These are phyloP conservation scores for Apophysomyces sp. DNA, from an alignment of 371 early-diverging fungal genomes.

Conservation along the genomic window DNA sequence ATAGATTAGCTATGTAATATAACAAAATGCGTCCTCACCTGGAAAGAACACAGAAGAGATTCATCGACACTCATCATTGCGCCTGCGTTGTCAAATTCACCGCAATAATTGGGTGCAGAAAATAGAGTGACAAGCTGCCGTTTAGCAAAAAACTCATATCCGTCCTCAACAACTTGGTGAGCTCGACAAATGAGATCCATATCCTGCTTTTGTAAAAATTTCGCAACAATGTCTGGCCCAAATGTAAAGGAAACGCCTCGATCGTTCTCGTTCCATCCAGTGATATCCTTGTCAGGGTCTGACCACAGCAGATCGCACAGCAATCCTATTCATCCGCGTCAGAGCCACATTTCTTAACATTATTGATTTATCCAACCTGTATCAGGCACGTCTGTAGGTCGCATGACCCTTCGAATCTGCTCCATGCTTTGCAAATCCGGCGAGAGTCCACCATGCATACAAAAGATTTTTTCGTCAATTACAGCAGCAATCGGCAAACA, in stretches of 20 bases:
- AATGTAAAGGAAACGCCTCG: conserved; percentile 96
- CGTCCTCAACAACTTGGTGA: conserved; percentile 98
- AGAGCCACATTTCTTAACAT: neutral
- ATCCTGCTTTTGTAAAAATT: conserved; percentile 86
- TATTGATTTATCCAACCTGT: conserved; percentile 26
- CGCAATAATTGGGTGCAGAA: conserved; percentile 98
- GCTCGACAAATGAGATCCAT: conserved; percentile 94
- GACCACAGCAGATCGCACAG: conserved; percentile 88
- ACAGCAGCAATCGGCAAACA: conserved; percentile 97
- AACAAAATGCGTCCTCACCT: conserved; percentile 27
- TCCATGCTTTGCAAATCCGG: conserved; percentile 90
- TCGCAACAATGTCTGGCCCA: conserved; percentile 82
- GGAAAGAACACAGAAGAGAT: conserved; percentile 88
- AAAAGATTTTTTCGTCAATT: conserved; percentile 96
- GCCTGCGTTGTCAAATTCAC: conserved; percentile 95
- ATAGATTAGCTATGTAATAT: neutral
- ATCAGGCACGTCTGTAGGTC: conserved; percentile 98
- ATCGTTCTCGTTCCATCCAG: conserved; percentile 95
- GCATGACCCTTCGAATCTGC: conserved; percentile 87
- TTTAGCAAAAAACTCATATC: conserved; percentile 97
- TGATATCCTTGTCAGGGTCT: conserved; percentile 70
- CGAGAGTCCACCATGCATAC: conserved; percentile 99
- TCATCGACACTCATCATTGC: conserved; percentile 95
- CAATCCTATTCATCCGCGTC: conserved; percentile 53
- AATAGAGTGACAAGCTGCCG: conserved; percentile 93